A percentile compares a stretch with the other conserved stretches of the same genome.
phyloP scores from a whole-genome alignment of 1,139 yeast species.

The Meyerozyma carpophila region DNA sequence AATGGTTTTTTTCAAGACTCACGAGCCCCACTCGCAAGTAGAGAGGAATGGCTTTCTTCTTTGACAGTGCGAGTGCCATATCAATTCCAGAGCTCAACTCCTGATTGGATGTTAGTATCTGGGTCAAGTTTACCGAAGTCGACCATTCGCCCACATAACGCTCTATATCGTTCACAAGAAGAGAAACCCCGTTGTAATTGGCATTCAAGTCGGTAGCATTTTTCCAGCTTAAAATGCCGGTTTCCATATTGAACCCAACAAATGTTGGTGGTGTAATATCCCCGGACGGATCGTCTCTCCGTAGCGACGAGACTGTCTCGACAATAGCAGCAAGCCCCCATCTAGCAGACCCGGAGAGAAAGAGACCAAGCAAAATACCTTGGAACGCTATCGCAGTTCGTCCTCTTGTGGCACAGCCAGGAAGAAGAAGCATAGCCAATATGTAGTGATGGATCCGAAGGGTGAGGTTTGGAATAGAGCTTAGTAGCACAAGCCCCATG shows the following conservation, averaged over 20 bases:
- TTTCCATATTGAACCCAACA: slow-evolving; percentile 23
- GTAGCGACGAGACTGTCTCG: slow-evolving; percentile 65
- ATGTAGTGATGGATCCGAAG: slow-evolving; percentile 88
- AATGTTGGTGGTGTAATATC: slow-evolving; percentile 55
- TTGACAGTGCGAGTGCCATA: slow-evolving; percentile 11
- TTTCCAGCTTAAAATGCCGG: slow-evolving; percentile 35
- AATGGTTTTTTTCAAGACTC: slow-evolving; percentile 29
- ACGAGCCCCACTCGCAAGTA: slow-evolving; percentile 54
- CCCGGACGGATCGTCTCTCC: slow-evolving; percentile 74
- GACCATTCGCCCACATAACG: slow-evolving; percentile 50
- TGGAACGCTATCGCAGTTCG: slow-evolving; percentile 67
- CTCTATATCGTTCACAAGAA: slow-evolving; percentile 78
- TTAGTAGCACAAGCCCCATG: slow-evolving; percentile 40
- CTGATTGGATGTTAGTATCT: slow-evolving; percentile 28
- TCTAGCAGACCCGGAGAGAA: slow-evolving; percentile 78
- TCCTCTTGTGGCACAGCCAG: slow-evolving; percentile 84
- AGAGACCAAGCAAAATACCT: slow-evolving; percentile 76
- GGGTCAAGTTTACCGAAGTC: slow-evolving; percentile 35
- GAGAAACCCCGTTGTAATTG: slow-evolving; percentile 45
- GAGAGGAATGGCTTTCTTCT: slow-evolving; percentile 32
- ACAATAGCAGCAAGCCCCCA: slow-evolving; percentile 94
- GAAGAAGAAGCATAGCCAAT: slow-evolving; percentile 68
- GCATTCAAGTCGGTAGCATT: slow-evolving; percentile 6
- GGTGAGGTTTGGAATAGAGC: slow-evolving; percentile 61
- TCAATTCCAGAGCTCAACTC: slow-evolving; percentile 11